Evolutionary conservation across 2,329 filamentous ascomycete species (phyloP).

Genomic region (Verticillium nubilum): DNA sequence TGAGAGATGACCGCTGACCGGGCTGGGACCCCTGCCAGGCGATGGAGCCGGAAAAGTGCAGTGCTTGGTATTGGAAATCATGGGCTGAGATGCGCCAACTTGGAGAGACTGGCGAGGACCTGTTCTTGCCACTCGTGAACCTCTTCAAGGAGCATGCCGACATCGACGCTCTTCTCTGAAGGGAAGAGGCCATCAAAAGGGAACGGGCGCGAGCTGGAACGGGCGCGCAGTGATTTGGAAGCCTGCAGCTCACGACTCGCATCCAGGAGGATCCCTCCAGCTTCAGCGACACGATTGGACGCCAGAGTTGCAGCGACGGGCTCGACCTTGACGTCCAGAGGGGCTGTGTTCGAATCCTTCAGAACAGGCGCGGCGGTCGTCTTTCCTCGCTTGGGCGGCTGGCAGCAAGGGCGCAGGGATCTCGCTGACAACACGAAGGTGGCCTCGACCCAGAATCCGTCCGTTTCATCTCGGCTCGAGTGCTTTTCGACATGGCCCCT

Average conservation of each 20-base stretch:
- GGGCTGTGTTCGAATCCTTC: background rate
- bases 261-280: background rate
- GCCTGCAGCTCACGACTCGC: background rate
- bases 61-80: slow-evolving; percentile 41
- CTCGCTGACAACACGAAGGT: no score
- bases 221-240: background rate
- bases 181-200: slow-evolving; percentile 5
- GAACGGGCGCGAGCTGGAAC: background rate
- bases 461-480: background rate
- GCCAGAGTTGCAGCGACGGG: background rate
- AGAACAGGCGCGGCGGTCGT: background rate
- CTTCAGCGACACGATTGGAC: background rate
- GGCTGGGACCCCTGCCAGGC: slow-evolving; percentile 15
- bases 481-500: no score
- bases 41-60: slow-evolving; percentile 46
- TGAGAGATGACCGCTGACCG: background rate
- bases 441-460: background rate
- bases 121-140: slow-evolving; percentile 27
- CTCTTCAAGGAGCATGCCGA: slow-evolving; percentile 19
- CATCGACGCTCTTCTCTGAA: slow-evolving; percentile 13
- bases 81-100: slow-evolving; percentile 33
- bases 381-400: background rate
- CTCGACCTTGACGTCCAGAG: background rate
- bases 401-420: no score
- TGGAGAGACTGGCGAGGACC: slow-evolving; percentile 9